phyloP scores from a whole-genome alignment of 1,139 yeast species.

The Tardiomyces digboiensis region DNA sequence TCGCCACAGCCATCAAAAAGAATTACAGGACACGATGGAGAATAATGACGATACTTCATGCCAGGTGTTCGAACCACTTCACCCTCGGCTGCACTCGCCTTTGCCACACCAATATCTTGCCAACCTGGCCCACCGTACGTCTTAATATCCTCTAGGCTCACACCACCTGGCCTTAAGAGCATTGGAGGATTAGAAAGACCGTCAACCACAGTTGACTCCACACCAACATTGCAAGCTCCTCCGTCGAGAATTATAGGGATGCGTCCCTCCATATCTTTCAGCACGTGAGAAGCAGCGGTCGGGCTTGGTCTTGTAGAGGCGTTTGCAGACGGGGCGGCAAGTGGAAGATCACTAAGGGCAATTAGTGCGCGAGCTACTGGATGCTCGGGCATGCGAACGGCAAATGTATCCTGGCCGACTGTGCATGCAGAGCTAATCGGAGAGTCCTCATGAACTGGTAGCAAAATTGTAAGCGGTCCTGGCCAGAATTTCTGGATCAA shows the following conservation, averaged over 20 bases:
- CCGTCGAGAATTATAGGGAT: conserved; percentile 91
- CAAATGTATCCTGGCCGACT: conserved; percentile 82
- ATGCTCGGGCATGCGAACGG: conserved; percentile 80
- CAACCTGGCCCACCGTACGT: conserved; percentile 56
- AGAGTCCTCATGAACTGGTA: conserved; percentile 48
- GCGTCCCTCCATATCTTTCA: conserved; percentile 62
- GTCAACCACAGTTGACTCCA: conserved; percentile 90
- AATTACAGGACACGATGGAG: conserved; percentile 79
- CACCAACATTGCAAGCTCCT: conserved; percentile 83
- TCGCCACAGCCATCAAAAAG: conserved; percentile 33
- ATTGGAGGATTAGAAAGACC: conserved; percentile 82
- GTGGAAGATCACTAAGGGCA: conserved; percentile 75
- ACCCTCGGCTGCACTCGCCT: conserved; percentile 48
- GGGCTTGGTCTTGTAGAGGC: conserved; percentile 96
- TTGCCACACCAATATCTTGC: conserved; percentile 54
- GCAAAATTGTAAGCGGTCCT: conserved; percentile 82
- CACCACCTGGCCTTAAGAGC: conserved; percentile 89
- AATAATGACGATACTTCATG: conserved; percentile 93
- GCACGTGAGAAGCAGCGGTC: conserved; percentile 79
- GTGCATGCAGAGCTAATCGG: conserved; percentile 70
- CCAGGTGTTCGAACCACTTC: conserved; percentile 93
- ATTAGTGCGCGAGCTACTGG: conserved; percentile 89
- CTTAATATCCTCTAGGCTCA: conserved; percentile 66
- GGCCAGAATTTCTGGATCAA: conserved; percentile 80
- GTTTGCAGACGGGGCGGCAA: conserved; percentile 97